Conservation (phyloP, 164 flowering plant species). For the Vitis amurensis region DNA sequence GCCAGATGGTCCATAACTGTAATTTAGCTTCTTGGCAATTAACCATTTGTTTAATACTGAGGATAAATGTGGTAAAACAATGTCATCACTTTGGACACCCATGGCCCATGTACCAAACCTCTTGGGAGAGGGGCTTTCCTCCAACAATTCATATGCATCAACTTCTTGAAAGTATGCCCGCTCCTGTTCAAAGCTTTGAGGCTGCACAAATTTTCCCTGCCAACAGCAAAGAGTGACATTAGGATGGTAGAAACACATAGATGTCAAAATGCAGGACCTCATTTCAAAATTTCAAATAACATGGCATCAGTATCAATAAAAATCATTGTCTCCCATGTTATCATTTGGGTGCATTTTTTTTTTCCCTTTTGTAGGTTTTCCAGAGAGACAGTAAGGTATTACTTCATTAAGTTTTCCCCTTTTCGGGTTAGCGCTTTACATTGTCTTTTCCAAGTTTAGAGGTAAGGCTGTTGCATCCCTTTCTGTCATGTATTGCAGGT, state of each 20-base stretch:
- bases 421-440: too few relatives aligned
- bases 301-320: too few relatives aligned
- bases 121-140: constrained; percentile 97
- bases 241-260: not conserved
- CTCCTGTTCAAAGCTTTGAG: constrained; percentile 66
- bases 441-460: too few relatives aligned
- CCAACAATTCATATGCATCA: constrained; percentile 79
- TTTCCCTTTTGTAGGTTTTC: too few relatives aligned
- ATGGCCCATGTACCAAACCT: constrained; percentile 59
- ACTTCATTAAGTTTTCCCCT: too few relatives aligned
- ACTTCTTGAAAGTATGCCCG: constrained; percentile 81
- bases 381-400: too few relatives aligned
- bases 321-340: too few relatives aligned
- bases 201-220: constrained; percentile 52
- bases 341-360: too few relatives aligned
- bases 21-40: constrained; percentile 44
- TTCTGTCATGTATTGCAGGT: too few relatives aligned
- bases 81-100: constrained; percentile 37
- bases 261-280: too few relatives aligned
- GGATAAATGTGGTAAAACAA: constrained; percentile 49
- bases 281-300: too few relatives aligned
- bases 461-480: too few relatives aligned
- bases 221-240: not conserved
- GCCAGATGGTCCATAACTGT: constrained; percentile 44
- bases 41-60: constrained; percentile 72